phyloP scores from a whole-genome alignment of 2,329 filamentous ascomycete genomes.

The Kalaharituber pfeilii region DNA sequence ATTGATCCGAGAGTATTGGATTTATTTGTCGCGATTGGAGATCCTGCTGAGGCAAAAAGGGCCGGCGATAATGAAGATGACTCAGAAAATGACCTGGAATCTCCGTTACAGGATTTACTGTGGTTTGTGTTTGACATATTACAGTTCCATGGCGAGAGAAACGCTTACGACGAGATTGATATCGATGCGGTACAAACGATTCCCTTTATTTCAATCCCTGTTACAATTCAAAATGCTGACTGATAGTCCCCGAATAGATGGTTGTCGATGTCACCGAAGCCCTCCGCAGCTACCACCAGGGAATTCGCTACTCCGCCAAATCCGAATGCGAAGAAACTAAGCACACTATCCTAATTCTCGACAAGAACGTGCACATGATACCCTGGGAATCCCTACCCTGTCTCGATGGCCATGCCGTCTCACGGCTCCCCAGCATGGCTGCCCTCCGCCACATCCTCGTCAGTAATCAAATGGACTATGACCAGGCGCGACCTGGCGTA shows the following conservation, averaged over 20 bases:
- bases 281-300: conserved; percentile 56
- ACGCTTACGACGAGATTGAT: conserved; percentile 95
- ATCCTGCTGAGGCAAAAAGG: conserved; percentile 33
- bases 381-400: conserved; percentile 94
- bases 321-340: conserved; percentile 25
- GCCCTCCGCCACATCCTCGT: conserved; percentile 56
- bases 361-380: conserved; percentile 78
- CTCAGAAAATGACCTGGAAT: conserved; percentile 58
- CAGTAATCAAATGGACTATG: conserved; percentile 24
- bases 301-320: conserved; percentile 14
- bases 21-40: conserved; percentile 71
- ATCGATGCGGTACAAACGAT: conserved; percentile 54
- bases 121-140: conserved; percentile 95
- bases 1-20: conserved; percentile 58
- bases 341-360: conserved; percentile 77
- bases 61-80: conserved; percentile 24
- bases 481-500: conserved; percentile 33
- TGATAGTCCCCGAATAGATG: conserved; percentile 45
- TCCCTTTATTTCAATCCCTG: no score
- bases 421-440: conserved; percentile 70
- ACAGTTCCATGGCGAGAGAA: conserved; percentile 88
- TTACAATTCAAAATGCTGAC: no score
- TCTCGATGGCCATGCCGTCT: conserved; percentile 60
- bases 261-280: conserved; percentile 76
- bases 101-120: conserved; percentile 74